phyloP scores from a whole-genome alignment of 2,329 filamentous ascomycete genomes.

The Aspergillus sp. region DNA sequence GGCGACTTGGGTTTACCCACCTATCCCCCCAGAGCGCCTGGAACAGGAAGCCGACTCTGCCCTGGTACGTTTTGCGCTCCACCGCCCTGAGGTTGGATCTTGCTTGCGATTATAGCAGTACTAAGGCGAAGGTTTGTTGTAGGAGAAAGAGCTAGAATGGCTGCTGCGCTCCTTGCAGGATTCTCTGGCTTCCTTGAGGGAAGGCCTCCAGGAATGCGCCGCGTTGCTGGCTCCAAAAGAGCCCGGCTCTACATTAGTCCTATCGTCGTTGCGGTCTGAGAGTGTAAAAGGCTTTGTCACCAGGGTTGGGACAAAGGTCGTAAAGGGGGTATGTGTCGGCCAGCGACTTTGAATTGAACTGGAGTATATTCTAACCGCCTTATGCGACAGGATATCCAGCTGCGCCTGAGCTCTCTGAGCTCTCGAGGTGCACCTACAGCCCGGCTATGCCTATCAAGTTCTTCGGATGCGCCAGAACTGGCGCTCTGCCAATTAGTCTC shows the following conservation, averaged over 20 bases:
- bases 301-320: conserved; percentile 82
- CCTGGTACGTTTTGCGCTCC: conserved; percentile 41
- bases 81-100: not conserved
- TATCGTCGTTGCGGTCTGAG: conserved; percentile 85
- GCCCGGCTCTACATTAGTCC: conserved; percentile 81
- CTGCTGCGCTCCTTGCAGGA: conserved; percentile 61
- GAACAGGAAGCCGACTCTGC: conserved; percentile 54
- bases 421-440: conserved; percentile 52
- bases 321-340: conserved; percentile 71
- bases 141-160: conserved; percentile 64
- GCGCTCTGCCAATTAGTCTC: conserved; percentile 68
- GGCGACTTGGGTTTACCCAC: conserved; percentile 63
- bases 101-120: not conserved
- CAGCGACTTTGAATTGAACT: not conserved
- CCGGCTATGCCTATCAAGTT: conserved; percentile 53
- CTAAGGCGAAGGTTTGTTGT: conserved; percentile 12
- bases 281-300: conserved; percentile 90
- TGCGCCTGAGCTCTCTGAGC: conserved; percentile 62
- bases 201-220: conserved; percentile 84
- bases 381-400: conserved; percentile 63
- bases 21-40: conserved; percentile 52
- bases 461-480: conserved; percentile 57
- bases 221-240: conserved; percentile 81
- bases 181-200: conserved; percentile 61
- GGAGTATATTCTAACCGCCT: not conserved